These are phyloP conservation scores for Trypanosoma melophagium DNA, from an alignment of 208 protist genomes.

Conservation along the genomic window DNA sequence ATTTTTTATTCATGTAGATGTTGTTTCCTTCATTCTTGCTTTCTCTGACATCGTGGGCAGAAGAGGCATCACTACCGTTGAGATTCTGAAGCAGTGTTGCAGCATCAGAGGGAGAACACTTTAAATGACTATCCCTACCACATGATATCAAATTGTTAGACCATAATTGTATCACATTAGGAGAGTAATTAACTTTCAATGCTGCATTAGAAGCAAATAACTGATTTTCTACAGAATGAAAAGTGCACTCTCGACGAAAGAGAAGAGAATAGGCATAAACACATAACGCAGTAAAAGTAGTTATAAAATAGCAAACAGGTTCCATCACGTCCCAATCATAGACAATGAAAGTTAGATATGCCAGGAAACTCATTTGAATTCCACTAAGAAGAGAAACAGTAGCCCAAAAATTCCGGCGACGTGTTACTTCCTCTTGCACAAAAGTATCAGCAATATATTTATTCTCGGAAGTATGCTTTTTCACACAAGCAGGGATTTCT, in stretches of 20 bases:
- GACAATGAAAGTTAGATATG: slow-evolving; percentile 76
- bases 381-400: slow-evolving; percentile 55
- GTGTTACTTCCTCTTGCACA: not conserved
- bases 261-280: slow-evolving; percentile 59
- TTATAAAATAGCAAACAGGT: slow-evolving; percentile 79
- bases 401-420: slow-evolving; percentile 55
- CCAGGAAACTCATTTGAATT: slow-evolving; percentile 65
- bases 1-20: not conserved
- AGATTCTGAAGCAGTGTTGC: slow-evolving; percentile 17
- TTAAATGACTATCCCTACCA: not conserved
- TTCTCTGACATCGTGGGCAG: not conserved
- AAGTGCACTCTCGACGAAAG: slow-evolving; percentile 48
- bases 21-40: slow-evolving; percentile 1
- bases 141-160: not conserved
- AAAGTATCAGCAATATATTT: not conserved
- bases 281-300: slow-evolving; percentile 48
- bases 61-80: not conserved
- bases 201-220: slow-evolving; percentile 29
- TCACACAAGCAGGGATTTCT: not conserved
- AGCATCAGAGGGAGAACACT: not conserved
- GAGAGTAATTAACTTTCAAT: not conserved
- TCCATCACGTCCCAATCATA: slow-evolving; percentile 88
- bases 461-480: not conserved
- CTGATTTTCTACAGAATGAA: slow-evolving; percentile 51
- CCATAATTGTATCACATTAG: not conserved